These are phyloP conservation scores for Fusarium compactum DNA, from an alignment of 2,329 filamentous ascomycete species.

Conservation along the genomic window DNA sequence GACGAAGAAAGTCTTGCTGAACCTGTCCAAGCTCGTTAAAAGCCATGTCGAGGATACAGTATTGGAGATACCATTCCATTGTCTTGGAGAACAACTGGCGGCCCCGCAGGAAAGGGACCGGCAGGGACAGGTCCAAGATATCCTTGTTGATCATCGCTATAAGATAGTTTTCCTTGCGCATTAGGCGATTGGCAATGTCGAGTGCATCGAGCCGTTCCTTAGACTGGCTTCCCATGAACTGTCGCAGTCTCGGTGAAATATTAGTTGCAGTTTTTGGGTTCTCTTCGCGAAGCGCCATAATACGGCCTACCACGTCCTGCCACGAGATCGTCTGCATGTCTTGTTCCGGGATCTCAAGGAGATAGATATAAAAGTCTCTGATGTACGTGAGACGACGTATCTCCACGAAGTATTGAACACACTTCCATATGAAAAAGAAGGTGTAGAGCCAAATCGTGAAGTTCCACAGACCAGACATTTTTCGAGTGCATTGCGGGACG, in stretches of 20 bases:
- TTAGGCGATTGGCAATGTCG: conserved; percentile 95
- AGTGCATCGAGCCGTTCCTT: conserved; percentile 96
- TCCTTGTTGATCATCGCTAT: conserved; percentile 99
- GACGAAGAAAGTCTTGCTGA: conserved; percentile 85
- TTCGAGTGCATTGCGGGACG: conserved; percentile 79
- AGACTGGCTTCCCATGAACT: conserved; percentile 82
- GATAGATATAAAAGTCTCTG: conserved; percentile 85
- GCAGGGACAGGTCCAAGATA: conserved; percentile 86
- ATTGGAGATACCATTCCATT: conserved; percentile 90
- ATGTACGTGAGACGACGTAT: conserved; percentile 79
- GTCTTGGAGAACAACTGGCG: conserved; percentile 89
- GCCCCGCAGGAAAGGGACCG: conserved; percentile 83
- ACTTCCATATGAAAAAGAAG: conserved; percentile 86
- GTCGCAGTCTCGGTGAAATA: conserved; percentile 63
- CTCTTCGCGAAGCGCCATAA: conserved; percentile 86
- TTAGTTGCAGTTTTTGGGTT: conserved; percentile 82
- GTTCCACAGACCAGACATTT: conserved; percentile 82
- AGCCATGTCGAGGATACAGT: conserved; percentile 91
- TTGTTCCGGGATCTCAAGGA: conserved; percentile 82
- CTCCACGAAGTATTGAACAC: conserved; percentile 79
- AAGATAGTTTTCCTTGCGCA: conserved; percentile 96
- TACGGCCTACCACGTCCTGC: conserved; percentile 87
- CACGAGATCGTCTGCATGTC: conserved; percentile 96
- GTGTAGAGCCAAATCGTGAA: conserved; percentile 85
- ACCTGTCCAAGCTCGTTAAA: conserved; percentile 93